These are phyloP conservation scores for Raffaelea albimanens DNA, from an alignment of 2,329 filamentous ascomycete species.

Conservation along the genomic window DNA sequence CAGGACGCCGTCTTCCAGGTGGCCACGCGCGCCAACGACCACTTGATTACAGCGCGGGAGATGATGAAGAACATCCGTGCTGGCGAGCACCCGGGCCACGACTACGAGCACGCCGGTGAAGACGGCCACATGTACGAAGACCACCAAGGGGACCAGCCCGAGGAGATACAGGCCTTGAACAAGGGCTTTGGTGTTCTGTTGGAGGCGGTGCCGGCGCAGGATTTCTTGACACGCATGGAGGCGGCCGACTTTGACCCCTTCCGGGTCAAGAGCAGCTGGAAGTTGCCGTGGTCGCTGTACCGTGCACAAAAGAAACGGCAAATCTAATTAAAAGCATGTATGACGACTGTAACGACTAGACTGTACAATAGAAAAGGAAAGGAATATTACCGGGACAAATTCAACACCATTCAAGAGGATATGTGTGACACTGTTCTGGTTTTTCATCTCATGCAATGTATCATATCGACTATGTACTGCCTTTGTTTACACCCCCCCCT, in stretches of 20 bases:
- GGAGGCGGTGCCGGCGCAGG: conserved; percentile 65
- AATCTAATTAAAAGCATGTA: neutral
- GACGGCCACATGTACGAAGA: conserved; percentile 47
- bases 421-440: no score
- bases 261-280: conserved; percentile 65
- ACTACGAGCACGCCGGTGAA: conserved; percentile 79
- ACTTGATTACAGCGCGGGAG: conserved; percentile 85
- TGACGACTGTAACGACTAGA: neutral
- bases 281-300: conserved; percentile 68
- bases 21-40: conserved; percentile 88
- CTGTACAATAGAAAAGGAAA: neutral
- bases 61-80: conserved; percentile 76
- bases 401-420: no score
- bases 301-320: conserved; percentile 22
- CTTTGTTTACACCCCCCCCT: no score
- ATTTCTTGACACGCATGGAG: conserved; percentile 74
- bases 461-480: no score
- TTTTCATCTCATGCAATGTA: no score
- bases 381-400: no score
- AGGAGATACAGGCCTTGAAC: conserved; percentile 38
- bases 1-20: conserved; percentile 87
- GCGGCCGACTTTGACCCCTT: conserved; percentile 75
- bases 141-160: conserved; percentile 21
- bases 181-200: conserved; percentile 69
- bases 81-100: conserved; percentile 68